These are phyloP conservation scores for Epichloe gansuensis DNA, from an alignment of 2,329 filamentous ascomycete species.

Conservation along the genomic window DNA sequence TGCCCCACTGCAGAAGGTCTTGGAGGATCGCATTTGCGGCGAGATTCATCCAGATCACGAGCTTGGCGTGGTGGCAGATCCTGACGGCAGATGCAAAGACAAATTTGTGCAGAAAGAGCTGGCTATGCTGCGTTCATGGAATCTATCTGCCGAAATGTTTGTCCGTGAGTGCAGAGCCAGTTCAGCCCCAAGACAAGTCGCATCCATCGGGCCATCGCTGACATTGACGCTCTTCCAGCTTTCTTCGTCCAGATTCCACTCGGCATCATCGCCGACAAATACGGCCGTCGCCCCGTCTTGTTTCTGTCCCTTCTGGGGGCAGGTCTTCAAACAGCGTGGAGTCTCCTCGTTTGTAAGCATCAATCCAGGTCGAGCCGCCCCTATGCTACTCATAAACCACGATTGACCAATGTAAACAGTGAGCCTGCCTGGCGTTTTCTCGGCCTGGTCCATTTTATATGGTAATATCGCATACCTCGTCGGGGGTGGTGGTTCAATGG, in stretches of 20 bases:
- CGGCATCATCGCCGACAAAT: constrained; percentile 33
- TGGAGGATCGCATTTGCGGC: constrained; percentile 42
- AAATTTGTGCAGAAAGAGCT: constrained; percentile 36
- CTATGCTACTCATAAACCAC: constrained; percentile 1
- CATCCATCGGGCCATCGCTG: neutral
- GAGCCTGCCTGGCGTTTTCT: constrained; percentile 11
- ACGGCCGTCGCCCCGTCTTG: constrained; percentile 30
- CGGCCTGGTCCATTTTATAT: constrained; percentile 26
- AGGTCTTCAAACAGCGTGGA: constrained; percentile 16
- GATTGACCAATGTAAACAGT: too few relatives aligned
- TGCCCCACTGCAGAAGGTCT: constrained; percentile 34
- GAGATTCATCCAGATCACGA: constrained; percentile 29
- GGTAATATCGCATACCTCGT: constrained; percentile 24
- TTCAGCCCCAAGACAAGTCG: neutral
- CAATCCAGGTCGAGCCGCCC: neutral
- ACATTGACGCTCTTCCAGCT: constrained; percentile 13
- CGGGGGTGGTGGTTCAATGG: constrained; percentile 27
- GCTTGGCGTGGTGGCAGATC: constrained; percentile 14
- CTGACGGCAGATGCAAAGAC: constrained; percentile 36
- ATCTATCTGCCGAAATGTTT: constrained; percentile 30
- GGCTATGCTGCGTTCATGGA: constrained; percentile 37
- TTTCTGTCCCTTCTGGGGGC: constrained; percentile 22
- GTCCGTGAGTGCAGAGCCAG: constrained; percentile 23
- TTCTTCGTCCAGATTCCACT: constrained; percentile 32
- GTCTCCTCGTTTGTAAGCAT: constrained; percentile 19